Evolutionary conservation across 2,329 filamentous ascomycete species (phyloP).

Genomic region (Penicillium occitanis): DNA sequence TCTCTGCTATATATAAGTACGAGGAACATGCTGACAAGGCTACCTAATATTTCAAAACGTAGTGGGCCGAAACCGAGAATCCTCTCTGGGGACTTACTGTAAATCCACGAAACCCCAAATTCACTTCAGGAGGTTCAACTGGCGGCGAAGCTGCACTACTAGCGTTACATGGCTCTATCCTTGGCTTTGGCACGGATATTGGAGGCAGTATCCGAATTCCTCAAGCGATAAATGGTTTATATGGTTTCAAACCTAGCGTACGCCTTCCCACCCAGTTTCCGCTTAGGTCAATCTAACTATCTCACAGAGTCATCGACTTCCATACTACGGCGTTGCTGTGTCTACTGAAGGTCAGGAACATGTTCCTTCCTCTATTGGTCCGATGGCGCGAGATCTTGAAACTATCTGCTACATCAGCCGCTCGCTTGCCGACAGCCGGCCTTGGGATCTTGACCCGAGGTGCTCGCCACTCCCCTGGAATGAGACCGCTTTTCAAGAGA

Average conservation of each 20-base stretch:
- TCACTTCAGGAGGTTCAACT: conserved; percentile 39
- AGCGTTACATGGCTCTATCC: conserved; percentile 56
- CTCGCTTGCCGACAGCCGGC: conserved; percentile 48
- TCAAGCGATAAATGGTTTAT: conserved; percentile 49
- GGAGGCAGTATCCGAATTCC: conserved; percentile 55
- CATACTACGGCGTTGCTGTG: conserved; percentile 59
- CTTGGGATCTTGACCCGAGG: conserved; percentile 57
- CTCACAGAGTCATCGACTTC: conserved; percentile 56
- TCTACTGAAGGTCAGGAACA: conserved; percentile 65
- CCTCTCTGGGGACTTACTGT: conserved; percentile 45
- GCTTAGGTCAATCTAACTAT: background rate
- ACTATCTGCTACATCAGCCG: conserved; percentile 52
- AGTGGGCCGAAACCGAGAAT: conserved; percentile 29
- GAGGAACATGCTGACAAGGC: background rate
- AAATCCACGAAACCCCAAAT: conserved; percentile 39
- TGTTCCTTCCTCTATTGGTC: conserved; percentile 62
- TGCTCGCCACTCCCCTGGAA: conserved; percentile 54
- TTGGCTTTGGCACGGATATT: conserved; percentile 66
- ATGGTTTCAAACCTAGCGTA: conserved; percentile 52
- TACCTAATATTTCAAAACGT: no score
- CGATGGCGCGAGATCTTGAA: conserved; percentile 55
- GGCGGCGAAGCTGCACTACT: conserved; percentile 61
- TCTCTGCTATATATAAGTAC: background rate
- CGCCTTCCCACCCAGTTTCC: conserved; percentile 24
- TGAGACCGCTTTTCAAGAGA: conserved; percentile 43